Percentiles rank a stretch among this genome's conserved stretches.
phyloP scores from a whole-genome alignment of 495 filamentous ascomycete genomes.

The Neurospora discreta region DNA sequence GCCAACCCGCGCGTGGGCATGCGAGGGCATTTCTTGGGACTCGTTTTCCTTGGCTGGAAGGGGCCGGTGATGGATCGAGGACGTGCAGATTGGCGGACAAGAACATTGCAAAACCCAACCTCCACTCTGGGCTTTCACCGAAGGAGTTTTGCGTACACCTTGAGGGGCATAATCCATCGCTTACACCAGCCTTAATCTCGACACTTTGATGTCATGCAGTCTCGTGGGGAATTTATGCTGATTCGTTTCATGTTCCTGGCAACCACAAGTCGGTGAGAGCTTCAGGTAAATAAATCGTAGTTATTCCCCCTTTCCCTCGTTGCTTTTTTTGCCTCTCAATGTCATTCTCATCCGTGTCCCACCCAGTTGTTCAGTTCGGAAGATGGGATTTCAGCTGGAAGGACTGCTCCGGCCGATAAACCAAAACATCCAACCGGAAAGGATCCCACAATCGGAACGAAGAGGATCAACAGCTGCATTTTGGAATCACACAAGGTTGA shows the following conservation, averaged over 20 bases:
- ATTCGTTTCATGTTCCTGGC: background rate
- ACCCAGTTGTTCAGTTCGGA: background rate
- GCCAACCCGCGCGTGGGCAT: background rate
- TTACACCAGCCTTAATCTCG: background rate
- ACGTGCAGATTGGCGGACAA: background rate
- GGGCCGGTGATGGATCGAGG: background rate
- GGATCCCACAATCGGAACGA: background rate
- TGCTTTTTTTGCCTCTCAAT: background rate
- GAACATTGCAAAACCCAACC: background rate
- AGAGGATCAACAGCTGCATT: background rate
- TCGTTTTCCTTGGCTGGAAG: background rate
- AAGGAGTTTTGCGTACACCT: background rate
- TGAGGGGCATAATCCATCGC: background rate
- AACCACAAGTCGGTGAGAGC: background rate
- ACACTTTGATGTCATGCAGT: background rate
- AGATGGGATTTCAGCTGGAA: background rate
- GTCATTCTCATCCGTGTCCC: background rate
- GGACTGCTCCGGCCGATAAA: background rate
- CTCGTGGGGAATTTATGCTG: background rate
- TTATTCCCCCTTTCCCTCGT: background rate
- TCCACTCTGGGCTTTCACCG: background rate
- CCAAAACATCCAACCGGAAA: background rate
- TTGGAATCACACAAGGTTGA: background rate
- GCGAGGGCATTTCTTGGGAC: background rate
- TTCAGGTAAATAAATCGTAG: background rate